Evolutionary conservation across 306 rosid species (phyloP).

Genomic region (Pyrus communis): DNA sequence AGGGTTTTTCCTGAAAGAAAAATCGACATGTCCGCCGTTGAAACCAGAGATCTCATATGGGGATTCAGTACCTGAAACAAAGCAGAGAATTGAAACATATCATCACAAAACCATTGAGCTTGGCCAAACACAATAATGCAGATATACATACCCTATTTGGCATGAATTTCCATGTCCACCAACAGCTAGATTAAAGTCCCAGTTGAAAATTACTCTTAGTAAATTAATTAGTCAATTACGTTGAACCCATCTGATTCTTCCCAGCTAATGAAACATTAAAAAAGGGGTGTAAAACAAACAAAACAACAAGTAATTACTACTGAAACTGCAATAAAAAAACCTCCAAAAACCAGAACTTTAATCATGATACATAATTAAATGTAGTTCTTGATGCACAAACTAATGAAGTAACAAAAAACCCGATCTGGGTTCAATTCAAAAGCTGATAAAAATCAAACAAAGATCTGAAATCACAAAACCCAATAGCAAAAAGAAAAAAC

Average conservation of each 20-base stretch:
- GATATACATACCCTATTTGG: not conserved
- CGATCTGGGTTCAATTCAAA: not conserved
- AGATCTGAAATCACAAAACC: not conserved
- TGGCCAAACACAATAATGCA: not conserved
- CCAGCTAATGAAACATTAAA: not conserved
- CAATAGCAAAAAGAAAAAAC: no score
- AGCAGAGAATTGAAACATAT: not conserved
- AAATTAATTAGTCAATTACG: not conserved
- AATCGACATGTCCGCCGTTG: not conserved
- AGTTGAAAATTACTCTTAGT: not conserved
- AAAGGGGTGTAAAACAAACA: not conserved
- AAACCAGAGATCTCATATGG: not conserved
- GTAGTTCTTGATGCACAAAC: not conserved
- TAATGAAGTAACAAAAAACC: not conserved
- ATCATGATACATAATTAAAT: not conserved
- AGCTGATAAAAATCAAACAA: not conserved
- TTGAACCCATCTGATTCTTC: not conserved
- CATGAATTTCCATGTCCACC: not conserved
- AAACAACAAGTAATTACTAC: not conserved
- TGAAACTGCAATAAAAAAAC: not conserved
- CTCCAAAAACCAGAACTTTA: not conserved
- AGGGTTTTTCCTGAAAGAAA: not conserved
- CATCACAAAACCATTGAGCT: not conserved
- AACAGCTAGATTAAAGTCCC: not conserved
- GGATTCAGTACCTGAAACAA: slow-evolving; percentile 22